Evolutionary conservation across 805 yeast species (phyloP), one percentile per base, ranked within the genome.

Genomic region (Wickerhamomyces xylosicus): DNA sequence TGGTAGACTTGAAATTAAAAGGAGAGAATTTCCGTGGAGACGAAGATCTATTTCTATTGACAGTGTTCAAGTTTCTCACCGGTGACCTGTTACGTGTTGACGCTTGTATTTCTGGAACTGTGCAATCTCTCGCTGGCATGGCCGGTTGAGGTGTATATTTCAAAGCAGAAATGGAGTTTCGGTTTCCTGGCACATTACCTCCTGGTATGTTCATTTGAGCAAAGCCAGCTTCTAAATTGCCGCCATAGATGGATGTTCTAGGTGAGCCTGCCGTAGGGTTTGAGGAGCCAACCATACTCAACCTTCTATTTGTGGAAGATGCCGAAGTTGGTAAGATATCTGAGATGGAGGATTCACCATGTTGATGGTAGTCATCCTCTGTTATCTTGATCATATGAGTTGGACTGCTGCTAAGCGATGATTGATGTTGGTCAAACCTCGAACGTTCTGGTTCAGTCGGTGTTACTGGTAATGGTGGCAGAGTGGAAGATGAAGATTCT

Each of bases 1-100:
- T 71, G 42, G 73, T 71, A 8, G 82, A 71, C 46, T 74, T 67
- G 63, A 80, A 82, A 49, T 78, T 77, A 64, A 82, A 82, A 1
- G 89, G 89, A 41, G 47, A 57, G 19, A 55, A 46, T 37, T 50
- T 53, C 37, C 41, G 53, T 8, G 57, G 56, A 1, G 56, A 50
- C 1, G 52, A 44, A 1, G 57, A 50, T 13, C 53, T 43, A 36
- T 40, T 39, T 34, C 62, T 49, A 4, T 50, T 41, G 5, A 25
- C 67, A 0, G 66, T 62, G 2, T 22, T 11, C 14, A 37, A 33
- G 3, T 51, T 46, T 6, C 66, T 60, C 0, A 58, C 53, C 3
- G 57, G 43, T 3, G 59, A 47, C 33, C 61, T 44, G 5, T 25
- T 11, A 21, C 10, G 25, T 21, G 25, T 7, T 21, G 25, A 6